These are phyloP conservation scores for Hypoxylon trugodes DNA, from an alignment of 495 filamentous ascomycete species.

Conservation along the genomic window DNA sequence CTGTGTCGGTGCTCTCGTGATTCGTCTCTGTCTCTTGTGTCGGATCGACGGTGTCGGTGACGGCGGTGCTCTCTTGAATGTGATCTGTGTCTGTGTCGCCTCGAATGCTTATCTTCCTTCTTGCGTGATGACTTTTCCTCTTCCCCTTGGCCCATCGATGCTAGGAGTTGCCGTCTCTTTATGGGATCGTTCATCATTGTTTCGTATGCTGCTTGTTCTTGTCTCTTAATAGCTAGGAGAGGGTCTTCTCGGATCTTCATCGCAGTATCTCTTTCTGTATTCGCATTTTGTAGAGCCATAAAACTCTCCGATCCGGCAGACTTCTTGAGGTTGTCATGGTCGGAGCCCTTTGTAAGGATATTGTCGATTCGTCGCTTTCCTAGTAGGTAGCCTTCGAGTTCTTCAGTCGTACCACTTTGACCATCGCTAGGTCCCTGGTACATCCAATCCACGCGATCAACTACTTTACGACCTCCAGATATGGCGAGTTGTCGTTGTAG, in stretches of 20 bases:
- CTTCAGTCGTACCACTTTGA: slow-evolving; percentile 82
- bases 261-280: slow-evolving; percentile 77
- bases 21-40: slow-evolving; percentile 49
- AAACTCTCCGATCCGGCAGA: slow-evolving; percentile 72
- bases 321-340: slow-evolving; percentile 83
- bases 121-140: slow-evolving; percentile 50
- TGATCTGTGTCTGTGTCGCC: slow-evolving; percentile 53
- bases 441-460: slow-evolving; percentile 95
- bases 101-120: slow-evolving; percentile 60
- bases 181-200: slow-evolving; percentile 85
- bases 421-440: slow-evolving; percentile 87
- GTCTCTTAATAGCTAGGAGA: slow-evolving; percentile 87
- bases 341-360: slow-evolving; percentile 81
- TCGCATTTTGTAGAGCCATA: slow-evolving; percentile 65
- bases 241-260: slow-evolving; percentile 89
- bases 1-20: slow-evolving; percentile 51
- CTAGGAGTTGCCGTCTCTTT: slow-evolving; percentile 72
- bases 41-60: slow-evolving; percentile 54
- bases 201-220: slow-evolving; percentile 91
- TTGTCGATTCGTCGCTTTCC: slow-evolving; percentile 92
- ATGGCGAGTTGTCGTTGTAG: slow-evolving; percentile 89
- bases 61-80: slow-evolving; percentile 56
- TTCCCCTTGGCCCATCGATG: slow-evolving; percentile 63
- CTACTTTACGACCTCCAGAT: slow-evolving; percentile 77
- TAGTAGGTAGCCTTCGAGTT: slow-evolving; percentile 92